Percentiles rank a stretch among this genome's conserved stretches.
phyloP scores from a whole-genome alignment of 2,329 filamentous ascomycete species.

The Blastomyces parvus region DNA sequence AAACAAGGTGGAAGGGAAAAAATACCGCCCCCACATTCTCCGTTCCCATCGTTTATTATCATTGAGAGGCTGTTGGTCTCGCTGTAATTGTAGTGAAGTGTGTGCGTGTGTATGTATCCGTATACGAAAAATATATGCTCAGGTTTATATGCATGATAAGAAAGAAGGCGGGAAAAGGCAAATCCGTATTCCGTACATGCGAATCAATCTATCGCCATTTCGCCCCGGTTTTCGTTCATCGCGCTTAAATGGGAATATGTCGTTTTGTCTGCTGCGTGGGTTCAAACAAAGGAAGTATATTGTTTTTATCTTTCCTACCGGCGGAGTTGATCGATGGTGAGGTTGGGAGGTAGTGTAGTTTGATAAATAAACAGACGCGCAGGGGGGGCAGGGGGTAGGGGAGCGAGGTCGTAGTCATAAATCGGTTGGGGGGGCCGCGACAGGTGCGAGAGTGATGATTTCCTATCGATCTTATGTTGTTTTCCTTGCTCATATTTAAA shows the following conservation, averaged over 20 bases:
- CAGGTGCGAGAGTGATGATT: neutral
- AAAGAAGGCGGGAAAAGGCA: neutral
- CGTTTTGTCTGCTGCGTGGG: neutral
- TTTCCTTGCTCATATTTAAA: neutral
- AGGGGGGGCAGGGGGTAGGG: neutral
- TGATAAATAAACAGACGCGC: neutral
- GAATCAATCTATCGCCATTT: neutral
- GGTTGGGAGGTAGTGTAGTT: neutral
- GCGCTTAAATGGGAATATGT: neutral
- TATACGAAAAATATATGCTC: neutral
- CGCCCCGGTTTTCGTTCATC: neutral
- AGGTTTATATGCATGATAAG: neutral
- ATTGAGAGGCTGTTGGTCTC: neutral
- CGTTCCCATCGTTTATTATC: neutral
- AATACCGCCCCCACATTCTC: neutral
- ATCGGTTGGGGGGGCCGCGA: neutral
- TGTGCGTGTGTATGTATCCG: too few relatives aligned
- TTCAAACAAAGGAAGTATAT: neutral
- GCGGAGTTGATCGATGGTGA: neutral
- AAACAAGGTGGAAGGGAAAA: neutral
- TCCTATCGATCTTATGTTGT: neutral
- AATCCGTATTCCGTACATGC: neutral
- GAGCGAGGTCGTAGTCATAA: constrained; percentile 1
- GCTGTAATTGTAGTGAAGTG: neutral
- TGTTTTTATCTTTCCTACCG: neutral